These are phyloP conservation scores for Alternaria consortialis DNA, from an alignment of 2,329 filamentous ascomycete species.

Conservation along the genomic window DNA sequence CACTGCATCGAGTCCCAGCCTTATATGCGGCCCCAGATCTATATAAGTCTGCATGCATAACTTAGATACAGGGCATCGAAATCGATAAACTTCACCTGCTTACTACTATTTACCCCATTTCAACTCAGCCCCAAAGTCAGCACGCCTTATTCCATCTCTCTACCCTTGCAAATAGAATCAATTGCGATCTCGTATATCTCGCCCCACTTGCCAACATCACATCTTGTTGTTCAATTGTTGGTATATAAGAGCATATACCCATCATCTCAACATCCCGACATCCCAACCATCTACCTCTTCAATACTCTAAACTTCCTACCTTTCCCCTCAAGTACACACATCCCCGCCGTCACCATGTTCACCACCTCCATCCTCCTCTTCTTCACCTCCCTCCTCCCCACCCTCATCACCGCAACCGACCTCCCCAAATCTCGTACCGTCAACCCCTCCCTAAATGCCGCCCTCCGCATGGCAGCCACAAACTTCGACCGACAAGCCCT, in stretches of 20 bases:
- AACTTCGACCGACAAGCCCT: slow-evolving; percentile 57
- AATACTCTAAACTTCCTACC: background rate
- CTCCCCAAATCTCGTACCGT: slow-evolving; percentile 52
- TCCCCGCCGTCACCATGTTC: slow-evolving; percentile 10
- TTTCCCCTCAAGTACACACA: background rate
- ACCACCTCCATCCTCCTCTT: slow-evolving; percentile 14
- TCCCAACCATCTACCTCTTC: background rate
- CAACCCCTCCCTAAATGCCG: slow-evolving; percentile 52
- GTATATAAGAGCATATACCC: slow-evolving; percentile 7
- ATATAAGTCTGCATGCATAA: slow-evolving; percentile 26
- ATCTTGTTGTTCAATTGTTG: background rate
- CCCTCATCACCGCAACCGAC: slow-evolving; percentile 28
- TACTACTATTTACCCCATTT: slow-evolving; percentile 1
- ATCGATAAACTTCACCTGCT: slow-evolving; percentile 6
- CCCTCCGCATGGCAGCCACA: slow-evolving; percentile 52
- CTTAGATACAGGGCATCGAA: slow-evolving; percentile 2
- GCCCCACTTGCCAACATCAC: slow-evolving; percentile 1
- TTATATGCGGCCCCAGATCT: slow-evolving; percentile 8
- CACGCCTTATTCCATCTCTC: slow-evolving; percentile 5
- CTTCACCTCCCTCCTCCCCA: slow-evolving; percentile 17
- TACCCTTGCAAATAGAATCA: slow-evolving; percentile 7
- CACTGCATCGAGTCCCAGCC: slow-evolving; percentile 1
- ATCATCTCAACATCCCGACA: background rate
- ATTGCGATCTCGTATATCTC: slow-evolving; percentile 1
- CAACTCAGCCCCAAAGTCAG: slow-evolving; percentile 8